Evolutionary conservation across 2,329 filamentous ascomycete genomes (phyloP).

Genomic region (Pseudocercospora crystallina): DNA sequence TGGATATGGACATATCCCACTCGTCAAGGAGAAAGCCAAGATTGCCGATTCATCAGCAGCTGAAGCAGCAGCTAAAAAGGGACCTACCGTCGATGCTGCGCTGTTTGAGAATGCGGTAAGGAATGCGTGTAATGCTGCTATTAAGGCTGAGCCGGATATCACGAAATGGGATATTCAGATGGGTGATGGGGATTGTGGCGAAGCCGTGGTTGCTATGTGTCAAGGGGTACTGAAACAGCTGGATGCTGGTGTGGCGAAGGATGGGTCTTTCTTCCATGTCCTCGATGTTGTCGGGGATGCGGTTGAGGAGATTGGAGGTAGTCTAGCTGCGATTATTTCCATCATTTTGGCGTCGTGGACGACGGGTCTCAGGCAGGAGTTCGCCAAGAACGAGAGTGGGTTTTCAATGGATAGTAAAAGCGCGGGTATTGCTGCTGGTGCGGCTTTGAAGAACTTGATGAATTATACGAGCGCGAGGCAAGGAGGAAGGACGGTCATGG

Average conservation of each 20-base stretch:
- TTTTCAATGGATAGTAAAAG: conserved; percentile 28
- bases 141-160: conserved; percentile 61
- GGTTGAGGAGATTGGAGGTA: conserved; percentile 40
- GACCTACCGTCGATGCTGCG: conserved; percentile 29
- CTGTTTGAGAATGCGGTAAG: conserved; percentile 41
- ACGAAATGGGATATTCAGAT: conserved; percentile 64
- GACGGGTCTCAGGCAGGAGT: conserved; percentile 39
- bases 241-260: conserved; percentile 30
- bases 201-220: conserved; percentile 47
- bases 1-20: conserved; percentile 36
- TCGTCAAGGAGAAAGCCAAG: conserved; percentile 25
- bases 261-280: conserved; percentile 34
- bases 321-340: conserved; percentile 38
- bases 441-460: conserved; percentile 45
- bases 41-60: conserved; percentile 40
- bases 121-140: conserved; percentile 47
- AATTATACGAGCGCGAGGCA: conserved; percentile 37
- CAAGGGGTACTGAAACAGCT: conserved; percentile 34
- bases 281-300: conserved; percentile 36
- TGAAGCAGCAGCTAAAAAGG: conserved; percentile 23
- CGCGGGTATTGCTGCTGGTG: conserved; percentile 33
- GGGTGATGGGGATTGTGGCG: conserved; percentile 67
- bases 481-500: conserved; percentile 41
- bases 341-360: conserved; percentile 40
- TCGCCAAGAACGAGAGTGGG: conserved; percentile 24